phyloP scores from a whole-genome alignment of 1,284 basidiomycete species.

The Tylopilus orsonianus region DNA sequence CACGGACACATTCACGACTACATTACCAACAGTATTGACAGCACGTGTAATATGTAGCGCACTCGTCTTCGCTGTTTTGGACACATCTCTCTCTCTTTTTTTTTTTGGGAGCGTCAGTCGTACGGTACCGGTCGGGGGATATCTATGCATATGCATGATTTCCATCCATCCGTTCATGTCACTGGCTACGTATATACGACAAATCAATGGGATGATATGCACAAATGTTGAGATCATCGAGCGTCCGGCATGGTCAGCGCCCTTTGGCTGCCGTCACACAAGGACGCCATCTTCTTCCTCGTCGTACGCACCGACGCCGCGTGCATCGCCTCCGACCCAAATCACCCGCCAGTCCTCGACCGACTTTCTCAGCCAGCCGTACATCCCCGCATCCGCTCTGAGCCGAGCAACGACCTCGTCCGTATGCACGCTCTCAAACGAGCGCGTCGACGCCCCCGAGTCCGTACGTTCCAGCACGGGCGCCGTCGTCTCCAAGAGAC shows the following conservation, averaged over 20 bases:
- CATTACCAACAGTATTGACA: slow-evolving; percentile 23
- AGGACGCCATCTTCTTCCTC: slow-evolving; percentile 31
- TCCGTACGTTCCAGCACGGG: slow-evolving; percentile 37
- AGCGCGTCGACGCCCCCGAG: slow-evolving; percentile 43
- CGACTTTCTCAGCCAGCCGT: slow-evolving; percentile 72
- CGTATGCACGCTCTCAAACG: slow-evolving; percentile 51
- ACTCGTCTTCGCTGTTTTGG: slow-evolving; percentile 24
- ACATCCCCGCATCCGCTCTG: slow-evolving; percentile 60
- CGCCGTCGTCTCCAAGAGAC: slow-evolving; percentile 39
- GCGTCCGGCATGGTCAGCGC: neutral
- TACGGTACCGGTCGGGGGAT: slow-evolving; percentile 16
- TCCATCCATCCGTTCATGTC: neutral
- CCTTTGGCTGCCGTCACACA: slow-evolving; percentile 14
- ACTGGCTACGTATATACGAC: neutral
- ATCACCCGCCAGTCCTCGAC: slow-evolving; percentile 72
- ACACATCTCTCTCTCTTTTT: neutral
- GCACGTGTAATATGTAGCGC: slow-evolving; percentile 34
- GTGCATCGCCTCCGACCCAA: slow-evolving; percentile 66
- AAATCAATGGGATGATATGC: too few relatives aligned
- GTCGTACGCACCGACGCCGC: slow-evolving; percentile 24
- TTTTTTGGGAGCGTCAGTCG: slow-evolving; percentile 16
- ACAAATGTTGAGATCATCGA: too few relatives aligned
- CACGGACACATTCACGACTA: slow-evolving; percentile 24
- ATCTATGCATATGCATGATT: slow-evolving; percentile 19
- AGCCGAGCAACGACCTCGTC: slow-evolving; percentile 47